These are phyloP conservation scores for Curvularia lunata DNA, from an alignment of 2,329 filamentous ascomycete species.

Conservation along the genomic window DNA sequence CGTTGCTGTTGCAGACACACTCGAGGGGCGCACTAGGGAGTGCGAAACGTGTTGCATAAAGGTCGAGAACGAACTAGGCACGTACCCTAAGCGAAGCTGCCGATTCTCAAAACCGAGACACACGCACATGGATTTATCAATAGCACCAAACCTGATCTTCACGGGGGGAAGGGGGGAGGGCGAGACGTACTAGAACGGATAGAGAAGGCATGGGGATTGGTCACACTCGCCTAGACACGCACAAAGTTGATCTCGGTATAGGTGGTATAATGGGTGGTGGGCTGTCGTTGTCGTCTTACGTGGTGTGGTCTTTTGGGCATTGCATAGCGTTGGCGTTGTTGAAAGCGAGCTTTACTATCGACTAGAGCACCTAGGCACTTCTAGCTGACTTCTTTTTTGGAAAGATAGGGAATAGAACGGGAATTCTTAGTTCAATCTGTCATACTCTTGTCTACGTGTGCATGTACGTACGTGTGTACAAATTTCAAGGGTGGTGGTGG, in stretches of 20 bases:
- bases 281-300: background rate
- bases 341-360: conserved; percentile 6
- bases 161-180: background rate
- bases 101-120: conserved; percentile 14
- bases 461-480: background rate
- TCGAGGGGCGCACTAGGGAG: conserved; percentile 20
- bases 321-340: conserved; percentile 45
- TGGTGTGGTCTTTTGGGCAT: conserved; percentile 14
- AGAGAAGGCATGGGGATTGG: conserved; percentile 6
- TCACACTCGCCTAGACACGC: background rate
- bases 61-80: conserved; percentile 35
- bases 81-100: conserved; percentile 12
- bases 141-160: conserved; percentile 1
- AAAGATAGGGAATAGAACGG: background rate
- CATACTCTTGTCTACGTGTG: background rate
- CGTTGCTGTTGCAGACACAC: conserved; percentile 18
- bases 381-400: too few species aligned
- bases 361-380: too few species aligned
- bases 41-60: conserved; percentile 42
- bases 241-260: conserved; percentile 4
- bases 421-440: background rate
- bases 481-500: background rate
- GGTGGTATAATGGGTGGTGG: conserved; percentile 10
- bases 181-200: conserved; percentile 4
- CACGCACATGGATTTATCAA: conserved; percentile 7